These are phyloP conservation scores for Globisporangium viniferum DNA, from an alignment of 352 stramenopile species.

Conservation along the genomic window DNA sequence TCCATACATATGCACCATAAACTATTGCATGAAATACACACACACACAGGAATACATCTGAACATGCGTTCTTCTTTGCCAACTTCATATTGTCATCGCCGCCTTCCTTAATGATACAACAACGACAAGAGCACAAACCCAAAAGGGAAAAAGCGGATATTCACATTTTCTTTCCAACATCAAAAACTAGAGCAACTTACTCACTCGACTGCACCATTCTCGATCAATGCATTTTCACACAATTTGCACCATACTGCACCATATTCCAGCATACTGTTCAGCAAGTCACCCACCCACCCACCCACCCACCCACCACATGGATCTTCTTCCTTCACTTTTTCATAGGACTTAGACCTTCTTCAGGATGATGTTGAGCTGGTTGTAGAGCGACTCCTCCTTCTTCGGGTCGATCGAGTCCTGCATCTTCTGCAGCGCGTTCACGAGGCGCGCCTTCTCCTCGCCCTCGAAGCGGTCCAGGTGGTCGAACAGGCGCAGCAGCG, in stretches of 20 bases:
- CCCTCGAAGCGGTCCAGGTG: constrained; percentile 66
- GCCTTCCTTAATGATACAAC: not conserved
- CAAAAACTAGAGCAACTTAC: not conserved
- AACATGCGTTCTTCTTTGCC: constrained; percentile 1
- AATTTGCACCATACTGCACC: not conserved
- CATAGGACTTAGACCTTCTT: constrained; percentile 56
- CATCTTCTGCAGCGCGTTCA: constrained; percentile 57
- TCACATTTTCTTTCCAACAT: not conserved
- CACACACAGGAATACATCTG: not conserved
- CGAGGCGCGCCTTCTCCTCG: constrained; percentile 50
- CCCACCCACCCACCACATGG: no score
- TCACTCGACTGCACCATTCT: constrained; percentile 1
- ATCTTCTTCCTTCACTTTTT: no score
- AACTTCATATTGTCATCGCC: not conserved
- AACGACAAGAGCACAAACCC: no score
- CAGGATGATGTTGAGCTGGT: constrained; percentile 84
- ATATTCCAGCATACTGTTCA: no score
- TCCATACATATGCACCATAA: no score
- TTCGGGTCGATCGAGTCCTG: constrained; percentile 56
- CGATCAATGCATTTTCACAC: constrained; percentile 1
- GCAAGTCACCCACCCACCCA: no score
- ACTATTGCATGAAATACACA: no score
- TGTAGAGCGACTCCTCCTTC: constrained; percentile 64
- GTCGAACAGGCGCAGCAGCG: constrained; percentile 77
- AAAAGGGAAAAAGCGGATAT: not conserved